Conservation (phyloP, 805 yeast genomes). For the Maudiozyma serrabonitensis region DNA sequence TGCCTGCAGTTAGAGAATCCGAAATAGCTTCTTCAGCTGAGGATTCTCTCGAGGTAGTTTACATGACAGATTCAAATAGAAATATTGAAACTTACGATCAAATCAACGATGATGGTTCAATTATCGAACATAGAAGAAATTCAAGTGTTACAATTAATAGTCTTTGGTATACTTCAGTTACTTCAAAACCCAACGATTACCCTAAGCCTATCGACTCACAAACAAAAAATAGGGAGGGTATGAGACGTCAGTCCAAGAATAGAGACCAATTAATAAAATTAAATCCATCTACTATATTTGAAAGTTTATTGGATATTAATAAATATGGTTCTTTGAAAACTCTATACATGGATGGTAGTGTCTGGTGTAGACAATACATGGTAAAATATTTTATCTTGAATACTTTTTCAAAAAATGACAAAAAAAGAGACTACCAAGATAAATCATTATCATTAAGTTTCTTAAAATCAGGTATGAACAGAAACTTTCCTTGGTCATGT, state of each 20-base stretch:
- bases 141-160: conserved; percentile 6
- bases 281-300: conserved; percentile 16
- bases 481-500: conserved; percentile 26
- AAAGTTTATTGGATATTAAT: conserved; percentile 5
- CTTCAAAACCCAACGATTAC: conserved; percentile 9
- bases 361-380: conserved; percentile 27
- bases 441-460: conserved; percentile 11
- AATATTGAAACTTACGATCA: conserved; percentile 15
- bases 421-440: not conserved
- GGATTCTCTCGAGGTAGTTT: conserved; percentile 15
- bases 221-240: conserved; percentile 14
- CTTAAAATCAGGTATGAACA: conserved; percentile 24
- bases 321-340: conserved; percentile 4
- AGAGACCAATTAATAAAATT: conserved; percentile 11
- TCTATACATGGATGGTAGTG: conserved; percentile 19
- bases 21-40: conserved; percentile 7
- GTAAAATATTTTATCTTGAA: conserved; percentile 17
- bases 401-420: conserved; percentile 5
- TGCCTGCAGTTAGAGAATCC: conserved; percentile 14
- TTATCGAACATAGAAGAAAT: conserved; percentile 1
- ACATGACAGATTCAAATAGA: conserved; percentile 24
- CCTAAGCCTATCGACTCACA: conserved; percentile 21
- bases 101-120: not conserved
- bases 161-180: conserved; percentile 6
- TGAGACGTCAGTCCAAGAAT: conserved; percentile 3